Conservation (phyloP, 1,284 basidiomycete species). For the Megacollybia platyphylla region DNA sequence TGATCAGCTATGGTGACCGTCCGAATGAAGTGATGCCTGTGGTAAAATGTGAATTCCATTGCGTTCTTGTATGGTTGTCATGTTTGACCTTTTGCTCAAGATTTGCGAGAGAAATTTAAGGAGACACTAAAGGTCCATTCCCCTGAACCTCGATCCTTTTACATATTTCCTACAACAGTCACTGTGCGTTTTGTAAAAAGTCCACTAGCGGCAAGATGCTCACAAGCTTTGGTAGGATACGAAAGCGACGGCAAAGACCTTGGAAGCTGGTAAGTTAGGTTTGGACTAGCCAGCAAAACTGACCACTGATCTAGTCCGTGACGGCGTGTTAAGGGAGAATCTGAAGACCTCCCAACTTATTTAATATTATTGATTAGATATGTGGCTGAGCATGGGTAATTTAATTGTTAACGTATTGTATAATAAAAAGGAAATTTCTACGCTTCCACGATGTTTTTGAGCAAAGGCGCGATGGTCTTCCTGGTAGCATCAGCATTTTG, state of each 20-base stretch:
- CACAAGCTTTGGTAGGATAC: slow-evolving; percentile 22
- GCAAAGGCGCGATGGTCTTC: slow-evolving; percentile 70
- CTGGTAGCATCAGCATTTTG: slow-evolving; percentile 62
- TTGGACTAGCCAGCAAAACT: neutral
- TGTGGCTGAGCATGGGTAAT: neutral
- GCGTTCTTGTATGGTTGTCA: slow-evolving; percentile 1
- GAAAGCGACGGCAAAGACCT: slow-evolving; percentile 28
- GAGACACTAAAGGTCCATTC: slow-evolving; percentile 29
- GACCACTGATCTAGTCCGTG: slow-evolving; percentile 18
- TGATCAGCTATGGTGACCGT: slow-evolving; percentile 43
- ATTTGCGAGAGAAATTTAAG: slow-evolving; percentile 34
- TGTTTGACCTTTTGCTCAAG: slow-evolving; percentile 12
- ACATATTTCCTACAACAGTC: slow-evolving; percentile 35
- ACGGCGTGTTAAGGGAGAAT: slow-evolving; percentile 31
- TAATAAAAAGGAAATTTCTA: too few relatives aligned
- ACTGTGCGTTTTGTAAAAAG: slow-evolving; percentile 18
- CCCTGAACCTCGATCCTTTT: slow-evolving; percentile 23
- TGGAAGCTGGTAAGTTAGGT: slow-evolving; percentile 22
- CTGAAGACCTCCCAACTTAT: slow-evolving; percentile 28
- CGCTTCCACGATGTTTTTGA: slow-evolving; percentile 39
- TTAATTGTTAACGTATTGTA: neutral
- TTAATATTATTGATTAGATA: slow-evolving; percentile 8
- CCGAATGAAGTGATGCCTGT: slow-evolving; percentile 40
- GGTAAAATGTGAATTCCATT: slow-evolving; percentile 26
- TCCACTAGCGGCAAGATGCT: neutral